Evolutionary conservation across 306 rosid genomes (phyloP), one percentile per base, ranked within the genome.

Genomic region (Hylodesmum podocarpum): DNA sequence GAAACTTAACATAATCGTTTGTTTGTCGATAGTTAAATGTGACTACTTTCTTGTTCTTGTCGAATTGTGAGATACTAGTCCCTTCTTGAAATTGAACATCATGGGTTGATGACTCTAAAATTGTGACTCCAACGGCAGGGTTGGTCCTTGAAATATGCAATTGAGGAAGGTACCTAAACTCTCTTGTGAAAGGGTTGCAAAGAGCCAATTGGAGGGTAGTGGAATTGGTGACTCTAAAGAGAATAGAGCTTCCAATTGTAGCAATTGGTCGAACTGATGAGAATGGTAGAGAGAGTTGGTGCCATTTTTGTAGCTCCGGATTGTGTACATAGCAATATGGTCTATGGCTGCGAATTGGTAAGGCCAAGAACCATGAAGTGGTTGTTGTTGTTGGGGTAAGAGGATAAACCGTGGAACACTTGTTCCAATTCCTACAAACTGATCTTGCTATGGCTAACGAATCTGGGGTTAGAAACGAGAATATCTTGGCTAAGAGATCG

Each of bases 361-460:
- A n/a, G 25, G 92, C 94, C 39, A 91, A 22, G 81, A 94, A 88
- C 97, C 98, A 94, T 21, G 88, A 7, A 28, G 77, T 3, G 14
- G 71, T 15, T 15, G 16, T 72, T 15, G 16, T 72, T 57, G 62
- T 59, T 10, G 69, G 63, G 53, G 19, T 44, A 11, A 41, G 14
- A 14, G 81, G 82, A 68, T 39, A 33, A 8, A 84, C 7, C 14
- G 54, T 79, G 41, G 70, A 70, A 49, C 91, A 84, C 2, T 78
- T 41, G 24, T 86, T 76, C 96, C 97, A 94, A 6, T 85, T 80
- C 29, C 62, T 85, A 78, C 94, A 91, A 46, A 84, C 29, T 9
- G 97, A 80, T 67, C 83, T 81, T 62, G 97, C 96, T 58, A 81
- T 72, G 4, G 93, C 97, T 46, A 91, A 76, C 11, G 97, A 86